Evolutionary conservation across 1,284 basidiomycete genomes (phyloP).

Genomic region (Leccinum pachyderme): DNA sequence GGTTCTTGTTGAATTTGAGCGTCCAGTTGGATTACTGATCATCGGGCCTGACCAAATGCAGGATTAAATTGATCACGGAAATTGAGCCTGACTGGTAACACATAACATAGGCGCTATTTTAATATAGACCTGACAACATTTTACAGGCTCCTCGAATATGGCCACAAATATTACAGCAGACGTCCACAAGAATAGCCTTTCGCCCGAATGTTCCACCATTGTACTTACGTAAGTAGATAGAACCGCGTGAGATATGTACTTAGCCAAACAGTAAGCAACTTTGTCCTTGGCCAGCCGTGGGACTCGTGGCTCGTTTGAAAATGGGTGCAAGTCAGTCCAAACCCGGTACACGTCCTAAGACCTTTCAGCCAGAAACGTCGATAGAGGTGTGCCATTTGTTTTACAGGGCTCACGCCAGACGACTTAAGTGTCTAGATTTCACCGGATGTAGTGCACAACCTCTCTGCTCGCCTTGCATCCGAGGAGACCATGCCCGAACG

Average conservation of each 20-base stretch:
- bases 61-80: constrained; percentile 56
- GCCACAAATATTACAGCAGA: constrained; percentile 45
- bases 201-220: background rate
- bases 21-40: constrained; percentile 6
- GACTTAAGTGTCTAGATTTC: constrained; percentile 54
- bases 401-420: constrained; percentile 3
- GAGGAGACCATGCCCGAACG: constrained; percentile 60
- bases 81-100: constrained; percentile 60
- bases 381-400: constrained; percentile 50
- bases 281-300: background rate
- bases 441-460: constrained; percentile 69
- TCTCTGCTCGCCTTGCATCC: constrained; percentile 60
- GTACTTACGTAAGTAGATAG: background rate
- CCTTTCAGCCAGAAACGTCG: constrained; percentile 60
- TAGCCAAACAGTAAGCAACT: constrained; percentile 21
- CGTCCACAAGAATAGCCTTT: constrained; percentile 2
- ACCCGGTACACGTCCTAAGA: constrained; percentile 50
- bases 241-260: background rate
- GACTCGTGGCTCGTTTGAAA: constrained; percentile 8
- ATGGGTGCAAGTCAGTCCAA: constrained; percentile 73
- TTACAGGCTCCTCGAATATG: constrained; percentile 48
- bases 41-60: constrained; percentile 17
- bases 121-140: constrained; percentile 1
- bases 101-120: background rate
- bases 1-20: constrained; percentile 25